phyloP scores from a whole-genome alignment of 108 stramenopile species.

The Conticribra weissflogii region DNA sequence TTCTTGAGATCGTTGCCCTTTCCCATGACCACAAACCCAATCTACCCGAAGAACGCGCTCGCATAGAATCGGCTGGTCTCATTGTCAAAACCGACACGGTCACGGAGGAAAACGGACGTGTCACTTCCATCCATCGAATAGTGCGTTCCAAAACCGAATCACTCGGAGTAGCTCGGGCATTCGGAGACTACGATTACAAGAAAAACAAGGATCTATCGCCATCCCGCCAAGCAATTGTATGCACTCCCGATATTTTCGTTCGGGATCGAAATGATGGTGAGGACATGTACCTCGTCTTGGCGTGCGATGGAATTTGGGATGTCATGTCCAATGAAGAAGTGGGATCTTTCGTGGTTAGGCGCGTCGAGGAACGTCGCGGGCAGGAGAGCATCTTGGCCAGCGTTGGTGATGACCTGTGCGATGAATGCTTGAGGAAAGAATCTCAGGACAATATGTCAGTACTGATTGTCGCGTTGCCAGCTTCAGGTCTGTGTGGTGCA shows the following conservation, averaged over 20 bases:
- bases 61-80: slow-evolving; percentile 84
- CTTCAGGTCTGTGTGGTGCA: slow-evolving; percentile 20
- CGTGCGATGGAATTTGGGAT: slow-evolving; percentile 95
- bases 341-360: slow-evolving; percentile 64
- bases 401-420: slow-evolving; percentile 76
- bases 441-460: slow-evolving; percentile 91
- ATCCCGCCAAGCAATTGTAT: slow-evolving; percentile 82
- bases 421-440: slow-evolving; percentile 64
- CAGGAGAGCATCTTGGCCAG: slow-evolving; percentile 52
- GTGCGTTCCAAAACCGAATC: slow-evolving; percentile 5
- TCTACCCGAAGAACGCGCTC: slow-evolving; percentile 67
- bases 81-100: slow-evolving; percentile 46
- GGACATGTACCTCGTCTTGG: slow-evolving; percentile 83
- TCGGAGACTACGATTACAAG: slow-evolving; percentile 96
- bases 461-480: slow-evolving; percentile 70
- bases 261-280: slow-evolving; percentile 53
- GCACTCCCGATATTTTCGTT: slow-evolving; percentile 75
- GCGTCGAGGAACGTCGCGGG: slow-evolving; percentile 25
- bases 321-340: slow-evolving; percentile 83
- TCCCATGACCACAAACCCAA: slow-evolving; percentile 95
- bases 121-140: not conserved
- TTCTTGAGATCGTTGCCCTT: slow-evolving; percentile 51
- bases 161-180: slow-evolving; percentile 71
- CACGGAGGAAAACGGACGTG: slow-evolving; percentile 50
- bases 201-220: slow-evolving; percentile 58